A percentile compares a stretch with the other conserved stretches of the same genome.
These are phyloP conservation scores for Populus davidiana DNA, from an alignment of 345 rosid species.

Conservation along the genomic window DNA sequence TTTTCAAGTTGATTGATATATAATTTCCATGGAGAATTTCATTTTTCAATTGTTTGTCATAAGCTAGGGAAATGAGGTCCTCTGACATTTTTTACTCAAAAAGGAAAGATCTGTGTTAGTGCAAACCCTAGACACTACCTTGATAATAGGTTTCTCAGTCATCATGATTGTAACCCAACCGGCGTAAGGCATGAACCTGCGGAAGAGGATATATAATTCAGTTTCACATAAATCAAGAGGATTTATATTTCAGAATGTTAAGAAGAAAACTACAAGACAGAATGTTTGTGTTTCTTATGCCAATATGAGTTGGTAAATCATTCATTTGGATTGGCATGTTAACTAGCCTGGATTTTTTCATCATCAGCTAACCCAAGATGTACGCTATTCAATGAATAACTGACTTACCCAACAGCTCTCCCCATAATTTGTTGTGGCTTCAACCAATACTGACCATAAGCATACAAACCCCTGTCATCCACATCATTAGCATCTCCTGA, in stretches of 20 bases:
- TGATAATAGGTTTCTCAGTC: constrained; percentile 91
- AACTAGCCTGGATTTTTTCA: not conserved
- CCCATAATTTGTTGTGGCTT: constrained; percentile 85
- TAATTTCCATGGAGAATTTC: not conserved
- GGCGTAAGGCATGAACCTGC: constrained; percentile 80
- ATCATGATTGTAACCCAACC: constrained; percentile 98
- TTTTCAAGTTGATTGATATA: not conserved
- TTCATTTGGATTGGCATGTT: not conserved
- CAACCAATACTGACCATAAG: constrained; percentile 85
- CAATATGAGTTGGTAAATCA: not conserved
- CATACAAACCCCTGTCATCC: constrained; percentile 84
- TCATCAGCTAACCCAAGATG: not conserved
- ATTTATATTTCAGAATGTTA: not conserved
- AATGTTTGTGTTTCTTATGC: not conserved
- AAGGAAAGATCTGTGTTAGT: not conserved
- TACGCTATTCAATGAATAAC: not conserved
- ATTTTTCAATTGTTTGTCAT: not conserved
- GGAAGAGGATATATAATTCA: not conserved
- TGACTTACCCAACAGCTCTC: constrained; percentile 77
- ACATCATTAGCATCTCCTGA: constrained; percentile 63
- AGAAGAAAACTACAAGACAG: not conserved
- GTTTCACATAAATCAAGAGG: constrained; percentile 6
- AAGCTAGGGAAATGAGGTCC: not conserved
- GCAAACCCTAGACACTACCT: constrained; percentile 29
- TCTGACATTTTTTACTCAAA: not conserved